Percentiles rank a stretch among this genome's conserved stretches.
Conservation (phyloP, 257 asterid genomes). For the Ehretia macrophylla region DNA sequence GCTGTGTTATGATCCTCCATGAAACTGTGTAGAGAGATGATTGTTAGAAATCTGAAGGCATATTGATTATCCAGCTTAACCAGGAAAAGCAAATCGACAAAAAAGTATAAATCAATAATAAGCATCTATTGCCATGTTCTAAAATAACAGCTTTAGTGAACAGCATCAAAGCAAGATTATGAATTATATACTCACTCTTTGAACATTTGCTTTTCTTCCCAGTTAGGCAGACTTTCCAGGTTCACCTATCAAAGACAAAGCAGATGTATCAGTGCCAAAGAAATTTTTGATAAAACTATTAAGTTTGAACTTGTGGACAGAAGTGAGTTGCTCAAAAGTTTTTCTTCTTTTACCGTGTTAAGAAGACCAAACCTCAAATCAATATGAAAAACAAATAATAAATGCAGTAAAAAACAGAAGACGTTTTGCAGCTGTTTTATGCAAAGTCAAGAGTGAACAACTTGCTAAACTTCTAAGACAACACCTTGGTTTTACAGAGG, state of each 20-base stretch:
- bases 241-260: slow-evolving; percentile 53
- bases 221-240: slow-evolving; percentile 83
- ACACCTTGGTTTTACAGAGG: background rate
- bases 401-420: no score
- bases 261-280: slow-evolving; percentile 6
- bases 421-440: no score
- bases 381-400: background rate
- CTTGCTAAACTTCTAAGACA: background rate
- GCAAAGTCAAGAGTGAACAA: background rate
- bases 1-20: slow-evolving; percentile 99
- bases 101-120: background rate
- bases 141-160: background rate
- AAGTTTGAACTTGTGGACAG: background rate
- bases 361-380: background rate
- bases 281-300: no score
- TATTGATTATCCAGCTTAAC: no score
- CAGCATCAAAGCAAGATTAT: background rate
- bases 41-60: background rate
- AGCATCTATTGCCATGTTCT: background rate
- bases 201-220: slow-evolving; percentile 96
- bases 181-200: slow-evolving; percentile 59
- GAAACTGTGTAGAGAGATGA: slow-evolving; percentile 51
- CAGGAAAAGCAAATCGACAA: no score
- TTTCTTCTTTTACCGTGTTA: background rate
- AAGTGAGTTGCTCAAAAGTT: slow-evolving; percentile 1